These are phyloP conservation scores for Streptanthus diversifolius DNA, from an alignment of 345 rosid genomes.

Conservation along the genomic window DNA sequence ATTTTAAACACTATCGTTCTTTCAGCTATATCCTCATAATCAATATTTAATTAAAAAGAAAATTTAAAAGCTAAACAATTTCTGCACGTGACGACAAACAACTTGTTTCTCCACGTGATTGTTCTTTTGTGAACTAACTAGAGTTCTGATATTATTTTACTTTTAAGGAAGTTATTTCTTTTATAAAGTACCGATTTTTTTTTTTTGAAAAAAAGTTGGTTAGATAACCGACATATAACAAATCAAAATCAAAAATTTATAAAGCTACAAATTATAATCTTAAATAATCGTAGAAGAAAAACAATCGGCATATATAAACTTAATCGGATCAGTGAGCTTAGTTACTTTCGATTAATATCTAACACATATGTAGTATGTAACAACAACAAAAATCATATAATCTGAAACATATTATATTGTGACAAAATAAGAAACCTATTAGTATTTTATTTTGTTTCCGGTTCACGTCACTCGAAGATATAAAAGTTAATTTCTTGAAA, in stretches of 20 bases:
- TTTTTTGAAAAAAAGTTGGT: not conserved
- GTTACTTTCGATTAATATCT: not conserved
- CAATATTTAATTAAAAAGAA: not conserved
- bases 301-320: not conserved
- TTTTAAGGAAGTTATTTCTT: too few relatives aligned
- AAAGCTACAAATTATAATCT: not conserved
- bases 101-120: conserved; percentile 8
- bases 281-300: not conserved
- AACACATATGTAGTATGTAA: too few relatives aligned
- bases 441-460: not conserved
- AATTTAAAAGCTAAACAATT: not conserved
- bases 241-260: not conserved
- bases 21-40: not conserved
- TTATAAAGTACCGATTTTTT: too few relatives aligned
- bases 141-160: not conserved
- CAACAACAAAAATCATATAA: not conserved
- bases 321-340: not conserved
- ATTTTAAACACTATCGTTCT: conserved; percentile 21
- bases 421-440: not conserved
- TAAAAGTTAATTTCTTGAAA: not conserved
- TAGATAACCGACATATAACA: not conserved
- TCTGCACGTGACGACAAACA: conserved; percentile 5
- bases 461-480: not conserved
- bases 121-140: conserved; percentile 15
- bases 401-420: not conserved